These are phyloP conservation scores for Prunus mira DNA, from an alignment of 306 rosid species.

Conservation along the genomic window DNA sequence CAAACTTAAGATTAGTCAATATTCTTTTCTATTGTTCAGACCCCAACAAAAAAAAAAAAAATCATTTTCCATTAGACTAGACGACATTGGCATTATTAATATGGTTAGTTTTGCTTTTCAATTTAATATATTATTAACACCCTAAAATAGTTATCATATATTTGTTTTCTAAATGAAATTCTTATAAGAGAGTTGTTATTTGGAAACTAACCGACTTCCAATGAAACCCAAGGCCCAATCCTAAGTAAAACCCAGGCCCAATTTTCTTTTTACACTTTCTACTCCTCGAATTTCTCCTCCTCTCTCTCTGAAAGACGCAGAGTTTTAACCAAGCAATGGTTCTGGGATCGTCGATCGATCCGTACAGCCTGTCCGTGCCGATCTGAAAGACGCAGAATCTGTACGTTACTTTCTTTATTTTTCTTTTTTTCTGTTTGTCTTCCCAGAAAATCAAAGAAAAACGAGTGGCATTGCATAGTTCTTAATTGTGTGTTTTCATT, in stretches of 20 bases:
- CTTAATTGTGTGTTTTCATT: neutral
- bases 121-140: too few species aligned
- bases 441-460: constrained; percentile 11
- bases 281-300: neutral
- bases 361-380: constrained; percentile 72
- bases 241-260: neutral
- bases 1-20: too few species aligned
- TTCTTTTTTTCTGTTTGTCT: constrained; percentile 10
- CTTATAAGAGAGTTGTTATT: too few species aligned
- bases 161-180: too few species aligned
- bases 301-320: constrained; percentile 9
- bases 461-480: neutral
- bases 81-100: too few species aligned
- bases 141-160: too few species aligned
- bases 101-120: too few species aligned
- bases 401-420: constrained; percentile 24
- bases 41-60: too few species aligned
- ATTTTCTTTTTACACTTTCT: neutral
- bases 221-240: too few species aligned
- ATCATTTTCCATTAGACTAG: fast-evolving
- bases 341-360: constrained; percentile 83
- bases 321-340: constrained; percentile 38
- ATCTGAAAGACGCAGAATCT: constrained; percentile 42
- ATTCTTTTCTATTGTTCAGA: too few species aligned
- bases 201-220: too few species aligned